These are phyloP conservation scores for Nephromyces sp. DNA, from an alignment of 169 alveolate genomes.

Conservation along the genomic window DNA sequence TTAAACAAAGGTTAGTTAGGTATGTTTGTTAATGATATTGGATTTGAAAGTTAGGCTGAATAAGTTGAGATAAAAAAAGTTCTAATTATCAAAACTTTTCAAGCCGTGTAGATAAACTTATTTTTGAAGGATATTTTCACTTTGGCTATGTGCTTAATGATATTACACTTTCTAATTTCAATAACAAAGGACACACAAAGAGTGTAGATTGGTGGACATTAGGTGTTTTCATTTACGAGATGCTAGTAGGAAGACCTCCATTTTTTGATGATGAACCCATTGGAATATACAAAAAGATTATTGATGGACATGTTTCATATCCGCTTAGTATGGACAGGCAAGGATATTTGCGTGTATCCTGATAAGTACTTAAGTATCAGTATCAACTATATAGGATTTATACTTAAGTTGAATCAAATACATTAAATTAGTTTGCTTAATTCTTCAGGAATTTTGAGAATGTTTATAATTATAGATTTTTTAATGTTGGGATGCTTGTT, in stretches of 20 bases:
- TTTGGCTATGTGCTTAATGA: too few relatives aligned
- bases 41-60: too few relatives aligned
- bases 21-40: too few relatives aligned
- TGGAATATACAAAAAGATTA: conserved; percentile 85
- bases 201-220: conserved; percentile 97
- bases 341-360: not conserved
- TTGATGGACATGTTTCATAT: conserved; percentile 70
- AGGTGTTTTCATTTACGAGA: conserved; percentile 89
- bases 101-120: too few relatives aligned
- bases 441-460: not conserved
- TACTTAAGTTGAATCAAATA: not conserved
- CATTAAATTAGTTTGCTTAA: not conserved
- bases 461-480: too few relatives aligned
- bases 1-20: conserved; percentile 56
- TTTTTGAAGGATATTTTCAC: too few relatives aligned
- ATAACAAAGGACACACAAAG: conserved; percentile 49
- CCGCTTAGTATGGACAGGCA: conserved; percentile 27
- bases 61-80: too few relatives aligned
- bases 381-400: not conserved
- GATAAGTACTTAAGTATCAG: not conserved
- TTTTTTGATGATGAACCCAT: conserved; percentile 90
- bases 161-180: too few relatives aligned
- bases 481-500: too few relatives aligned
- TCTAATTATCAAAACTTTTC: too few relatives aligned
- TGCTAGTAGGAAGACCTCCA: conserved; percentile 94